These are phyloP conservation scores for Aspergillus wentii DNA, from an alignment of 495 filamentous ascomycete species.

Conservation along the genomic window DNA sequence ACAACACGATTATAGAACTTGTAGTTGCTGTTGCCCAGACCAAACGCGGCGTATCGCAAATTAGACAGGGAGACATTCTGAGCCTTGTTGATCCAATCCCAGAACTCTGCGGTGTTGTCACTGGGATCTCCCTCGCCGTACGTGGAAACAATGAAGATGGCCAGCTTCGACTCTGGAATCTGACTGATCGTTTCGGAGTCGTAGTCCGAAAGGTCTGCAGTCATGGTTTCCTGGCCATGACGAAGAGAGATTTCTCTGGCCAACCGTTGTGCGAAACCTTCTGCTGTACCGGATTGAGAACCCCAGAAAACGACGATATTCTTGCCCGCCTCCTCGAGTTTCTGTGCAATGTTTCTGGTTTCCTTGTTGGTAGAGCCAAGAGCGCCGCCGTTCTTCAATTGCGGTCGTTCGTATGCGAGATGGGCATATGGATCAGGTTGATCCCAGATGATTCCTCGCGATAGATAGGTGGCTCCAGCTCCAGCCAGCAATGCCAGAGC, in stretches of 20 bases:
- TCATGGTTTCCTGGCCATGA: constrained; percentile 38
- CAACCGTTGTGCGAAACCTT: constrained; percentile 43
- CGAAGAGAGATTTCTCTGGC: constrained; percentile 37
- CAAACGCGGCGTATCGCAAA: constrained; percentile 40
- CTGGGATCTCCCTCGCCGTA: constrained; percentile 53
- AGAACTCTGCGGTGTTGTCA: constrained; percentile 46
- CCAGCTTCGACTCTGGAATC: constrained; percentile 36
- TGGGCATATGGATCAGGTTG: constrained; percentile 25
- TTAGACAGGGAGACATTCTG: constrained; percentile 21
- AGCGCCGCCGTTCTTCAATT: constrained; percentile 23
- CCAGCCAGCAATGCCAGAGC: constrained; percentile 24
- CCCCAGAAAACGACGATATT: constrained; percentile 50
- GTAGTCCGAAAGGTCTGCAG: constrained; percentile 47
- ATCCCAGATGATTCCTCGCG: constrained; percentile 32
- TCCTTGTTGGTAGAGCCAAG: constrained; percentile 13
- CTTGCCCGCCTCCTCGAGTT: constrained; percentile 27
- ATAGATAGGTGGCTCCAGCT: constrained; percentile 21
- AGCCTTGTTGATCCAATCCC: constrained; percentile 35
- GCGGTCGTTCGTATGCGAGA: constrained; percentile 26
- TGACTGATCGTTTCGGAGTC: constrained; percentile 35
- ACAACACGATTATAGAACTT: constrained; percentile 47
- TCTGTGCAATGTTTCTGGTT: constrained; percentile 33
- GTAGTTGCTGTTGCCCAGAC: constrained; percentile 48
- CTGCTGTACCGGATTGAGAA: constrained; percentile 52
- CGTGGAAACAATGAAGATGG: constrained; percentile 48